Evolutionary conservation across 2,329 filamentous ascomycete species (phyloP), one percentile per base, ranked within the genome.

Genomic region (Paracoccidioides brasiliensis): DNA sequence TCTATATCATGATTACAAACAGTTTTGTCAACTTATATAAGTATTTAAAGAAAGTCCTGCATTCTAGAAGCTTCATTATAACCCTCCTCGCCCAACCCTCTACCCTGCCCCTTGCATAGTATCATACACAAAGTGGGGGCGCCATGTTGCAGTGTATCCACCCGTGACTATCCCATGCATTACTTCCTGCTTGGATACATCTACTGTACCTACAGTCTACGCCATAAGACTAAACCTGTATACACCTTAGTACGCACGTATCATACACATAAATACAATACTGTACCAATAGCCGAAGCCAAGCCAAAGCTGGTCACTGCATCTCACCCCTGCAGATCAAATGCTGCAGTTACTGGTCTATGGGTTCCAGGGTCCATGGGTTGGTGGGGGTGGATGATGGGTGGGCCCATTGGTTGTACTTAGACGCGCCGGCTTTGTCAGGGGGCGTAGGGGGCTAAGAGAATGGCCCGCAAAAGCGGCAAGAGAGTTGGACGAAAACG

Each of bases 401-500:
- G 37, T 41, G 50, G 50, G 50, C 28, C 50, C 22, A 22, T 22
- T 22, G 28, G 12, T 22, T 37, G 50, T 37, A 38, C 50, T 52
- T 52, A 52, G 12, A 38, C 33, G 14, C 38, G 50, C 37, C 38
- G 50, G 40, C 37, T 5, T 10, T 1, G 50, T 44, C 43, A 37
- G 32, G 52, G 40, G 52, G 30, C 22, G 22, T 22, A 22, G 5
- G 6, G n/a, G 45, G 40, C 28, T 44, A 51, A 33, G 28, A 33
- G 22, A 41, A n/a, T 28, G 35, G 22, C 6, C 2, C 10, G 15
- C 59, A 64, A 64, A 64, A 64, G 63, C 63, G 60, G 63, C 63
- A 55, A 64, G 57, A 44, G 50, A 53, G 59, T 60, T 58, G 58
- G 57, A 61, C 59, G 38, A 53, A 59, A 62, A 56, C 54, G 61